phyloP scores from a whole-genome alignment of 2,329 filamentous ascomycete species.

The Penicillium thymicola region DNA sequence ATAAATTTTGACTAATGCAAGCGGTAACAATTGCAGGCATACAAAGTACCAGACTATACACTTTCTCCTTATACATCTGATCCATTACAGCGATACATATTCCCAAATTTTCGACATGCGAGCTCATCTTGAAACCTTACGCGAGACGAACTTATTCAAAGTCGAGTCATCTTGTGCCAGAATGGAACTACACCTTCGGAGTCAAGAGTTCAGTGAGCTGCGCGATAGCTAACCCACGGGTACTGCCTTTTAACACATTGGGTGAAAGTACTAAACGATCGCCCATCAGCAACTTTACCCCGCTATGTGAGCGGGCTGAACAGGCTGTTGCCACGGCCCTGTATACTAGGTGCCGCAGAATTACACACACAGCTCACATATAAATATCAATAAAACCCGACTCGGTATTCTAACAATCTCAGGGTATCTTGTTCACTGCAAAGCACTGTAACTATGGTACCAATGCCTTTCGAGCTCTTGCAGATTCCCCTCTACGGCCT shows the following conservation, averaged over 20 bases:
- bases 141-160: neutral
- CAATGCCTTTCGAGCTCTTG: neutral
- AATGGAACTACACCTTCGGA: neutral
- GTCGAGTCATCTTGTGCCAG: neutral
- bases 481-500: neutral
- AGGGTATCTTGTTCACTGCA: neutral
- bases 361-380: neutral
- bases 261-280: neutral
- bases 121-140: neutral
- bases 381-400: neutral
- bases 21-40: neutral
- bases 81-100: neutral
- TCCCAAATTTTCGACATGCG: no score
- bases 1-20: neutral
- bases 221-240: neutral
- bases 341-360: neutral
- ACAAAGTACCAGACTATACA: neutral
- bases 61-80: neutral
- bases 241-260: neutral
- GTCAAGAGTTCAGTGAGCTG: neutral
- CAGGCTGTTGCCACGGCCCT: neutral
- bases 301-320: neutral
- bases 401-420: neutral
- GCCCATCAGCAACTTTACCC: neutral
- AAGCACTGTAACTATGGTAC: neutral